Base-by-base conservation (phyloP, 352 stramenopile species). In the Globisporangium camurandrum region DNA sequence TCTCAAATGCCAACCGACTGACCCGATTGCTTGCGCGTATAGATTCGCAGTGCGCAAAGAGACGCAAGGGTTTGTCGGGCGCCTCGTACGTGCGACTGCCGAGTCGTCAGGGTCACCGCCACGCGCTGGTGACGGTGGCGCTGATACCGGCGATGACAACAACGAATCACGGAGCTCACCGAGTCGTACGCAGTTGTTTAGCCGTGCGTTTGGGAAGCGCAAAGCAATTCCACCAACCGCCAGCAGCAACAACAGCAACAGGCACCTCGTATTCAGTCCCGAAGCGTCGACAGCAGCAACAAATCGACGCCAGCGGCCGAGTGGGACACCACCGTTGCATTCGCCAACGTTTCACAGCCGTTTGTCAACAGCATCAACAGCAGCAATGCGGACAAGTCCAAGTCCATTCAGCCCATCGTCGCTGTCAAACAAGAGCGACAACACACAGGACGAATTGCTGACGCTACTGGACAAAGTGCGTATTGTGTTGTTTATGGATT, bases 21-120 rank as follows among this genome's bases (percentile, higher is more conserved):
- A 22, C 14, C 12, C 19, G 28, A 39, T 39, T 17, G 12, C 33
- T 39, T 39, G 33, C 0, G 19, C 12, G 8, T 38, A 43, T 33
- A 73, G 61, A 53, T 59, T 86, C 46, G 71, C 71, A 3, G 62
- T 87, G 49, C 69, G 80, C 19, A 64, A 67, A 22, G 75, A 87
- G 64, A 71, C 88, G 60, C 74, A 86, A 56, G 74, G 74, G 31
- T 87, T 86, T 59, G 69, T 89, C 19, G 75, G 66, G 1, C 65
- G 74, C 4, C 49, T 93, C 49, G 61, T 63, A 26, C 73, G 75
- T 28, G 72, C 75, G 10, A 88, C 72, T 46, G 46, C 71, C 41
- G 57, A 78, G 48, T 79, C 69, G 3, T 59, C 69, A 20, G n/a
- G n/a, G n/a, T n/a, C n/a, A n/a, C n/a, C n/a, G n/a, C n/a, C n/a